These are phyloP conservation scores for Aschersonia sp. DNA, from an alignment of 2,329 filamentous ascomycete species.

Conservation along the genomic window DNA sequence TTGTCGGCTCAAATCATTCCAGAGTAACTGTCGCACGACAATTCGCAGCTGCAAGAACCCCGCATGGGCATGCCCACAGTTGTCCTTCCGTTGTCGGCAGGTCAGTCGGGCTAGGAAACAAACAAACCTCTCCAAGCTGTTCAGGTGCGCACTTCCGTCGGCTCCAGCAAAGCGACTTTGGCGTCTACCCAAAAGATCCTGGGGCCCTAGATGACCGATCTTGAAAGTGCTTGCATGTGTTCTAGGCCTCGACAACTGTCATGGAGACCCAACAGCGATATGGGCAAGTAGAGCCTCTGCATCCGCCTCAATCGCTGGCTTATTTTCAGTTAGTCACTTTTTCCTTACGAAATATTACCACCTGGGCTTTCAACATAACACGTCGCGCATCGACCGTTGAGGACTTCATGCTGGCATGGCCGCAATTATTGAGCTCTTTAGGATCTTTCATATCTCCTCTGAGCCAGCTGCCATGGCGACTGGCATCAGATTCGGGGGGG, in stretches of 20 bases:
- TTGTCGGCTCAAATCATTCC: no score
- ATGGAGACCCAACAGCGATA: constrained; percentile 1
- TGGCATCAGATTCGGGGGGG: constrained; percentile 8
- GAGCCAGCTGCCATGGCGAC: not conserved
- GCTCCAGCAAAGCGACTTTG: no score
- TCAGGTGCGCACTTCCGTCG: no score
- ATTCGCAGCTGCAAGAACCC: no score
- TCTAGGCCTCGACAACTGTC: not conserved
- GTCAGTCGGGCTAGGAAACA: no score
- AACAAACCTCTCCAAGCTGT: no score
- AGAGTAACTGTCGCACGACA: no score
- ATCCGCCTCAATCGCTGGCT: constrained; percentile 6
- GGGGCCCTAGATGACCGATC: no score
- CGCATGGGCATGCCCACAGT: no score
- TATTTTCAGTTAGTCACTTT: constrained; percentile 6
- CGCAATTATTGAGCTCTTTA: constrained; percentile 54
- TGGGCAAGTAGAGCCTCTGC: not conserved
- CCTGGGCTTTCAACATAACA: constrained; percentile 44
- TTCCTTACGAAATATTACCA: constrained; percentile 38
- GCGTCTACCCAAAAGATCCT: no score
- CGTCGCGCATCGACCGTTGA: constrained; percentile 49
- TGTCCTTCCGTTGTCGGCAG: no score
- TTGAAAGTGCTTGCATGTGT: no score
- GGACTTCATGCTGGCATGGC: constrained; percentile 55
- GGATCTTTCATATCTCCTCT: constrained; percentile 38